phyloP scores from a whole-genome alignment of 257 asterid genomes.

The Plantago ovata region DNA sequence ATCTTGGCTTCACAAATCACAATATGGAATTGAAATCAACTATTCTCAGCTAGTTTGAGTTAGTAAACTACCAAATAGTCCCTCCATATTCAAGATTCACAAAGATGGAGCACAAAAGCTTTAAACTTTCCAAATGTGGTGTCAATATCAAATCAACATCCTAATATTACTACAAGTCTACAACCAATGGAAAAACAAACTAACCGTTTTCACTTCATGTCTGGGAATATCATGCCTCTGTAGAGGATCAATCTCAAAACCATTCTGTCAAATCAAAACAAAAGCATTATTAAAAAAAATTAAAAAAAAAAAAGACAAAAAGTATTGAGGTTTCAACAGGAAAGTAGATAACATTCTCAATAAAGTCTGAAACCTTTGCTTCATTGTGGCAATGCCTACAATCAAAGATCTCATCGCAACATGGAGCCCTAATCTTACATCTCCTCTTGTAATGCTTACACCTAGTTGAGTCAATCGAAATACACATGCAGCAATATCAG shows the following conservation, averaged over 20 bases:
- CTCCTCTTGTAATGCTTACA: constrained; percentile 55
- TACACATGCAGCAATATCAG: neutral
- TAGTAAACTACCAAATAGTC: too few relatives aligned
- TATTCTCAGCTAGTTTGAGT: too few relatives aligned
- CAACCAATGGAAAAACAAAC: constrained; percentile 14
- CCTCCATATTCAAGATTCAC: neutral
- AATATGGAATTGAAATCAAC: too few relatives aligned
- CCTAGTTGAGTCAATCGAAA: too few relatives aligned
- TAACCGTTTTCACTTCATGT: constrained; percentile 46
- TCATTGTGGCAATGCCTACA: constrained; percentile 72
- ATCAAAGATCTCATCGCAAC: constrained; percentile 54
- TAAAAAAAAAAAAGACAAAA: neutral
- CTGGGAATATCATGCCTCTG: constrained; percentile 61
- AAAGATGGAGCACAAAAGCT: neutral
- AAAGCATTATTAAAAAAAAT: neutral
- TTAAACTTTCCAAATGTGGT: neutral
- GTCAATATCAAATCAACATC: neutral
- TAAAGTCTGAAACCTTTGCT: constrained; percentile 34
- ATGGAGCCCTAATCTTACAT: constrained; percentile 58
- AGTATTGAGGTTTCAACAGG: neutral
- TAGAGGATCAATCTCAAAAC: constrained; percentile 39
- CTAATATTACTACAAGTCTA: neutral
- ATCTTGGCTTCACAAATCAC: too few relatives aligned
- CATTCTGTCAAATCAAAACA: constrained; percentile 34
- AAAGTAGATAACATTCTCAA: too few relatives aligned